A percentile compares a stretch with the other conserved stretches of the same genome.
Evolutionary conservation across 2,329 filamentous ascomycete species (phyloP).

Genomic region (Pestalotiopsis sp.): DNA sequence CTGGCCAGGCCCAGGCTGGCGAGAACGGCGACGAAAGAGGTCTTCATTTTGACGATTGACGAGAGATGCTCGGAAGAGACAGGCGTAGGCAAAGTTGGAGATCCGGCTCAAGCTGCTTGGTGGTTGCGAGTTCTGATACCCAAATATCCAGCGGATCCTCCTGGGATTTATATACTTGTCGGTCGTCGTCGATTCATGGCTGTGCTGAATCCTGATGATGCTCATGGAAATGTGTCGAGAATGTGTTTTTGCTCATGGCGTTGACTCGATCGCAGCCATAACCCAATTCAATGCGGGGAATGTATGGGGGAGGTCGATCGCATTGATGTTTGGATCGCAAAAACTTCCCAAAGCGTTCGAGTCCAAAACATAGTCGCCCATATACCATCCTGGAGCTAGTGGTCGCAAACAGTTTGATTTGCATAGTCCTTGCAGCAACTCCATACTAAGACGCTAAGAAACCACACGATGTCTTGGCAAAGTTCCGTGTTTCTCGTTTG

Average conservation of each 20-base stretch:
- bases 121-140: not conserved
- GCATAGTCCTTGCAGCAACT: not conserved
- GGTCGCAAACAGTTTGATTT: not conserved
- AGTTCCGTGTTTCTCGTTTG: not conserved
- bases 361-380: not conserved
- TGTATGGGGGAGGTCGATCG: not conserved
- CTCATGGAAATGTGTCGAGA: not conserved
- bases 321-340: not conserved
- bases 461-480: not conserved
- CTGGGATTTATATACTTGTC: not conserved
- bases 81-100: not conserved
- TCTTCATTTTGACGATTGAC: conserved; percentile 14
- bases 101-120: not conserved
- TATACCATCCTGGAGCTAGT: not conserved
- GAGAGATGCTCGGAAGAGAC: not conserved
- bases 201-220: not conserved
- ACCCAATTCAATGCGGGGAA: not conserved
- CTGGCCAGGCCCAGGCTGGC: conserved; percentile 11
- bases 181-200: not conserved
- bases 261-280: not conserved
- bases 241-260: not conserved
- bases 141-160: not conserved
- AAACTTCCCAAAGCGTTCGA: not conserved
- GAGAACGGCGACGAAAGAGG: conserved; percentile 8
- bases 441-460: not conserved